phyloP scores from a whole-genome alignment of 2,329 filamentous ascomycete genomes.

The Fusarium luffae region DNA sequence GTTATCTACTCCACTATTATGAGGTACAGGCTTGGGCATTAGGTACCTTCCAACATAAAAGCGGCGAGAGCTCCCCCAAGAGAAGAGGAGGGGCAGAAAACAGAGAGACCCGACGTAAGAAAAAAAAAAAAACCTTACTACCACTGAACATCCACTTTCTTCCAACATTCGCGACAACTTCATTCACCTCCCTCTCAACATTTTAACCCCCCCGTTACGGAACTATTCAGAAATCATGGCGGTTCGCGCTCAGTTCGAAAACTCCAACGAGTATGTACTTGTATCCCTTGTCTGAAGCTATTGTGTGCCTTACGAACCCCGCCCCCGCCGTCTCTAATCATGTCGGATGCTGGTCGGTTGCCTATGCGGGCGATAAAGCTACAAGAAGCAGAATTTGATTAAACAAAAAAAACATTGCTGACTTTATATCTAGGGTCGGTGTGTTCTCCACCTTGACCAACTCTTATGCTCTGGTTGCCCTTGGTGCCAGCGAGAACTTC shows the following conservation, averaged over 20 bases:
- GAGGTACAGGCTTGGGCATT: neutral
- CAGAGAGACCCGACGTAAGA: neutral
- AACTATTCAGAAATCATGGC: conserved; percentile 62
- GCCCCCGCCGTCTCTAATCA: conserved; percentile 41
- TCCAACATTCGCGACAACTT: conserved; percentile 29
- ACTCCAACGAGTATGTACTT: conserved; percentile 83
- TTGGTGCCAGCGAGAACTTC: conserved; percentile 98
- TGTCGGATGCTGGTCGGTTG: conserved; percentile 2
- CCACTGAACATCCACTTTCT: conserved; percentile 30
- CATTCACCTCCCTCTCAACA: conserved; percentile 19
- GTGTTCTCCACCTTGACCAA: conserved; percentile 98
- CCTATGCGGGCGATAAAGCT: neutral
- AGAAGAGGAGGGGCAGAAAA: conserved; percentile 30
- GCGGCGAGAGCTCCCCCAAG: conserved; percentile 33
- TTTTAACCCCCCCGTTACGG: conserved; percentile 30
- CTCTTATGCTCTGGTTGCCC: conserved; percentile 92
- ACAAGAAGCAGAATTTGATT: neutral
- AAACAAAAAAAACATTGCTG: conserved; percentile 7
- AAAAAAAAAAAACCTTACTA: conserved; percentile 33
- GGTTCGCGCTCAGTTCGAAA: conserved; percentile 82
- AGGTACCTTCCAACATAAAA: conserved; percentile 38
- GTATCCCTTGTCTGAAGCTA: conserved; percentile 14
- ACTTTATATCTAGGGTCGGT: conserved; percentile 74
- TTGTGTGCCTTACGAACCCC: conserved; percentile 31
- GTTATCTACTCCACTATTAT: neutral